Evolutionary conservation across 2,329 filamentous ascomycete genomes (phyloP).

Genomic region (Leptographium galeiforme): DNA sequence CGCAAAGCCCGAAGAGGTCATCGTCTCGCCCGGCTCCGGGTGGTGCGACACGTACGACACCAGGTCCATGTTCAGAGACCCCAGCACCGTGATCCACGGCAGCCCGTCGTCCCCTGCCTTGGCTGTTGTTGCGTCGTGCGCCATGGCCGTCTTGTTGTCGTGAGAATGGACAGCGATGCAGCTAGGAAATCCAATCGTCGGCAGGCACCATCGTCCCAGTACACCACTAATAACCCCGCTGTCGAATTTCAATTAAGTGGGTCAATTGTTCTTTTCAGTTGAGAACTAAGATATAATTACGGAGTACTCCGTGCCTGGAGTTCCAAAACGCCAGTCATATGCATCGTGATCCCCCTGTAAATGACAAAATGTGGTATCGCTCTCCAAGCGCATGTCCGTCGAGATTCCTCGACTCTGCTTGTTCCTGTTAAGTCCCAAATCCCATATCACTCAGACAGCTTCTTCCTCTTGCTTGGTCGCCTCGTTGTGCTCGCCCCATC

Average conservation of each 20-base stretch:
- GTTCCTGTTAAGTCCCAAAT: background rate
- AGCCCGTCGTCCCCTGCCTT: background rate
- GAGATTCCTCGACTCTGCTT: background rate
- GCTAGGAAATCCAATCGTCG: background rate
- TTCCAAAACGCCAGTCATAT: too few relatives aligned
- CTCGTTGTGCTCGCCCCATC: slow-evolving; percentile 21
- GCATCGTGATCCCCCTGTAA: too few relatives aligned
- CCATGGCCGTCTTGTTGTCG: background rate
- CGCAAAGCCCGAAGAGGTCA: slow-evolving; percentile 64
- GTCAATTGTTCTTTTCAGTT: too few relatives aligned
- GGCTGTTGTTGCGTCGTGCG: background rate
- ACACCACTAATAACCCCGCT: background rate
- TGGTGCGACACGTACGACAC: slow-evolving; percentile 78
- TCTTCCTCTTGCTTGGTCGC: slow-evolving; percentile 35
- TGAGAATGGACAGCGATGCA: background rate
- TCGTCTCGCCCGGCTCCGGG: slow-evolving; percentile 73
- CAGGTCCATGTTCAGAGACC: slow-evolving; percentile 90
- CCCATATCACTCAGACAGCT: slow-evolving; percentile 14
- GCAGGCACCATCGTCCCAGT: background rate
- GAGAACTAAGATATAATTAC: too few relatives aligned
- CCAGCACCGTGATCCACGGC: slow-evolving; percentile 63
- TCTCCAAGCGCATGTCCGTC: too few relatives aligned
- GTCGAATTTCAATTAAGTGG: background rate
- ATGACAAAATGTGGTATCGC: too few relatives aligned
- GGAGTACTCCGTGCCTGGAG: too few relatives aligned